These are phyloP conservation scores for Amanita polypyramis DNA, from an alignment of 768 basidiomycete species.

Conservation along the genomic window DNA sequence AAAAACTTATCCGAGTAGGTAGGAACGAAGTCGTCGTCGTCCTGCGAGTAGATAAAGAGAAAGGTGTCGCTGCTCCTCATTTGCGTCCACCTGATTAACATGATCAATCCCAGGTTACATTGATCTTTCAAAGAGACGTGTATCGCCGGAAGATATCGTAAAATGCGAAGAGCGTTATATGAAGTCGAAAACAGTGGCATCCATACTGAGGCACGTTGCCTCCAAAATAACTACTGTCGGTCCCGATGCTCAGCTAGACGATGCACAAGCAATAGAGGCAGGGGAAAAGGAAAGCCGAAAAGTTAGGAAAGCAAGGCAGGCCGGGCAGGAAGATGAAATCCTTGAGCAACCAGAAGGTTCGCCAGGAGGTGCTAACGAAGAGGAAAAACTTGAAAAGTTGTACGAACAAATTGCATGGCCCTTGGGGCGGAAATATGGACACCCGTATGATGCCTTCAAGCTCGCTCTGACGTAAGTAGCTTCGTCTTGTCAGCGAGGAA, in stretches of 20 bases:
- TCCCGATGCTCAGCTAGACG: constrained; percentile 20
- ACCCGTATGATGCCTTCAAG: constrained; percentile 97
- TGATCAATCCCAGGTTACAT: constrained; percentile 66
- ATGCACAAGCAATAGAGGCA: constrained; percentile 17
- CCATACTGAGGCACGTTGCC: constrained; percentile 85
- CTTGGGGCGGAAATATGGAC: constrained; percentile 82
- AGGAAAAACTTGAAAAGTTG: constrained; percentile 71
- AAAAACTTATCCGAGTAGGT: constrained; percentile 95
- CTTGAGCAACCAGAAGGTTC: constrained; percentile 25
- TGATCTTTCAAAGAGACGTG: constrained; percentile 95
- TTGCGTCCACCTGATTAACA: too few species aligned
- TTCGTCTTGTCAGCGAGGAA: background rate
- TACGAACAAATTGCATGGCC: constrained; percentile 95
- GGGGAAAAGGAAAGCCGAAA: constrained; percentile 40
- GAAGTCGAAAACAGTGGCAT: constrained; percentile 94
- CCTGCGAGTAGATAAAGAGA: constrained; percentile 96
- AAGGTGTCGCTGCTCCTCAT: too few species aligned
- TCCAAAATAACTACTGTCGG: constrained; percentile 58
- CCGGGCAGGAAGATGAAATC: constrained; percentile 30
- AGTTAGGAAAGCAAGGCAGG: constrained; percentile 34
- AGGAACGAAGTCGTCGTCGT: constrained; percentile 99
- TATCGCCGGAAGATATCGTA: constrained; percentile 96
- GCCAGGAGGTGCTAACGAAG: constrained; percentile 45
- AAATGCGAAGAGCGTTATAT: constrained; percentile 98
- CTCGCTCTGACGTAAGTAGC: constrained; percentile 76